Evolutionary conservation across 106 monocot species (phyloP).

Genomic region (Platanthera zijinensis): DNA sequence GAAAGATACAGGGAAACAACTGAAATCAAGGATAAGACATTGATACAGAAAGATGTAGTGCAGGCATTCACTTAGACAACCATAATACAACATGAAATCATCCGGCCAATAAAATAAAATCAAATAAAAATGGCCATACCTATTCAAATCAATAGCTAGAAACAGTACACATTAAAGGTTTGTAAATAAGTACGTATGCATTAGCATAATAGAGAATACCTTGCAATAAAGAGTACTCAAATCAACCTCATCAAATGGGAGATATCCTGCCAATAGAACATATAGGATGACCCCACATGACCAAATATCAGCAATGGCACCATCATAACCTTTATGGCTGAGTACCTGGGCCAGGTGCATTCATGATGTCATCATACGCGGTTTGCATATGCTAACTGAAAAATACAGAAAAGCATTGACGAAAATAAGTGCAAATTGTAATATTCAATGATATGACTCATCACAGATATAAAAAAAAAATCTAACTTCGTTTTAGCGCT

Average conservation of each 20-base stretch:
- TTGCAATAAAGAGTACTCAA: constrained; percentile 67
- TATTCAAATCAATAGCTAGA: background rate
- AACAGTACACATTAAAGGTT: background rate
- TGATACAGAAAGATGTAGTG: background rate
- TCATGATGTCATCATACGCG: constrained; percentile 7
- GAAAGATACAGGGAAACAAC: background rate
- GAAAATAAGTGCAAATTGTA: background rate
- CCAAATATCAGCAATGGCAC: constrained; percentile 92
- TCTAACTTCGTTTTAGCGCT: background rate
- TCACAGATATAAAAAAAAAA: background rate
- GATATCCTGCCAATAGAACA: constrained; percentile 84
- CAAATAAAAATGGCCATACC: background rate
- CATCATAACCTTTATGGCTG: constrained; percentile 89
- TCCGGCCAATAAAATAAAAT: background rate
- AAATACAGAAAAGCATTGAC: background rate
- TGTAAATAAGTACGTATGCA: background rate
- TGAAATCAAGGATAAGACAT: background rate
- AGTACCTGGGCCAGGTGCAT: constrained; percentile 53
- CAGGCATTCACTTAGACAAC: background rate
- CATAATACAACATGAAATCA: background rate
- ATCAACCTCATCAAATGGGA: constrained; percentile 96
- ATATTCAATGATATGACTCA: background rate
- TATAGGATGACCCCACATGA: constrained; percentile 92
- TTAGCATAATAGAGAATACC: constrained; percentile 18
- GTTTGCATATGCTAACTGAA: background rate